These are phyloP conservation scores for Harrya chromipes DNA, from an alignment of 768 basidiomycete genomes.

Conservation along the genomic window DNA sequence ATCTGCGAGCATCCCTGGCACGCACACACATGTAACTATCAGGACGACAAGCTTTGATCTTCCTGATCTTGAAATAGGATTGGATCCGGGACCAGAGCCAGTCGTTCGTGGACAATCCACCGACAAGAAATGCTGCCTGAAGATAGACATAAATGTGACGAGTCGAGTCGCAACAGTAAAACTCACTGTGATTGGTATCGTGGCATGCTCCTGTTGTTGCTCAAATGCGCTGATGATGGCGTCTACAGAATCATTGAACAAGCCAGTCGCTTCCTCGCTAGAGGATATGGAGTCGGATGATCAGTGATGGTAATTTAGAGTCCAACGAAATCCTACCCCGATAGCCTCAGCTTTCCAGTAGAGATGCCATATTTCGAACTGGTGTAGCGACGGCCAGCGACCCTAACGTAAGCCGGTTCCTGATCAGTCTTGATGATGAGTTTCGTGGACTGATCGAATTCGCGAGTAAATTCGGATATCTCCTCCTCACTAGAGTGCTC, in stretches of 20 bases:
- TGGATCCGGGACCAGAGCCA: constrained; percentile 8
- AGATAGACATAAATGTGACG: background rate
- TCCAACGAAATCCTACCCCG: background rate
- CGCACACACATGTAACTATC: constrained; percentile 8
- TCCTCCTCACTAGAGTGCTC: constrained; percentile 1
- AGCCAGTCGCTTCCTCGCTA: constrained; percentile 3
- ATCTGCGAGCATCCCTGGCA: background rate
- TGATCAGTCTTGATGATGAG: background rate
- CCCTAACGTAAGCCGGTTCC: background rate
- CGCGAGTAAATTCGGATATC: background rate
- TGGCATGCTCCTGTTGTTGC: constrained; percentile 1
- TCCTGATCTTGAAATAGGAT: constrained; percentile 3
- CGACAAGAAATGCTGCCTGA: constrained; percentile 15
- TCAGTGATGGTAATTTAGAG: no score
- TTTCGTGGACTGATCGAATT: constrained; percentile 13
- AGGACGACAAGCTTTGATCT: constrained; percentile 4
- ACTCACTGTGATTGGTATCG: constrained; percentile 2
- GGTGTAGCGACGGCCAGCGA: background rate
- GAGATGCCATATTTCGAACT: constrained; percentile 2
- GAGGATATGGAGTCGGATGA: background rate
- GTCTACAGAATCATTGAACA: constrained; percentile 8
- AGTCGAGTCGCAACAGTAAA: no score
- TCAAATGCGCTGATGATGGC: constrained; percentile 13
- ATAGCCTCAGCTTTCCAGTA: constrained; percentile 3
- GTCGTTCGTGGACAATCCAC: constrained; percentile 6